Conservation (phyloP, 345 rosid genomes). For the Fremontodendron californicum region DNA sequence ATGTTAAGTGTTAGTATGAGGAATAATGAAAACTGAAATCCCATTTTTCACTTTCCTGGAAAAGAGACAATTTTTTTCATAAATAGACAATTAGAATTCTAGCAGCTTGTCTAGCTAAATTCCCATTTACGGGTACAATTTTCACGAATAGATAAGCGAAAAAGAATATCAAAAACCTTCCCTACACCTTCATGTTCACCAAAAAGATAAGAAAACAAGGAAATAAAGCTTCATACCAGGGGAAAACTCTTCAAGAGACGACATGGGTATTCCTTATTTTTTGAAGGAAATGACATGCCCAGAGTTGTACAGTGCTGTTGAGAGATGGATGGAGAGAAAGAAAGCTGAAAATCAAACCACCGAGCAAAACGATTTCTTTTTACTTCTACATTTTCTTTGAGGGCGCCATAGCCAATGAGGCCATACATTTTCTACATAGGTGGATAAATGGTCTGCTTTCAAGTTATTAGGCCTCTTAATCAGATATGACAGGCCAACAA, state of each 20-base stretch:
- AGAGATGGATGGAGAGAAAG: neutral
- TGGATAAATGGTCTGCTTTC: neutral
- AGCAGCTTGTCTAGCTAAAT: neutral
- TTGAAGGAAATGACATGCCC: neutral
- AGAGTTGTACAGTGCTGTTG: neutral
- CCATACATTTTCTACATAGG: neutral
- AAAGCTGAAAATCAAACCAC: neutral
- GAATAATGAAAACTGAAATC: neutral
- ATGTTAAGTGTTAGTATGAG: neutral
- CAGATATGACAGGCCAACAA: neutral
- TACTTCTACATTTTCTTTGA: neutral
- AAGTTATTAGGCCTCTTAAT: neutral
- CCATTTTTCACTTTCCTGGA: neutral
- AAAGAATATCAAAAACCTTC: neutral
- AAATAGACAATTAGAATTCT: neutral
- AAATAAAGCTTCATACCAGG: constrained; percentile 1
- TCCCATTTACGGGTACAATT: neutral
- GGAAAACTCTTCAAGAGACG: neutral
- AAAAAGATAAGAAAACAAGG: neutral
- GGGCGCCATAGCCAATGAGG: neutral
- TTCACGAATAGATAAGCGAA: neutral
- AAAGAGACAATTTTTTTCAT: neutral
- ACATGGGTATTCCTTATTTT: neutral
- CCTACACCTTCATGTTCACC: neutral
- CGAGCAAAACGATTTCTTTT: neutral